Evolutionary conservation across 768 basidiomycete genomes (phyloP), one percentile per base, ranked within the genome.

Genomic region (Rhizopogon vinicolor): DNA sequence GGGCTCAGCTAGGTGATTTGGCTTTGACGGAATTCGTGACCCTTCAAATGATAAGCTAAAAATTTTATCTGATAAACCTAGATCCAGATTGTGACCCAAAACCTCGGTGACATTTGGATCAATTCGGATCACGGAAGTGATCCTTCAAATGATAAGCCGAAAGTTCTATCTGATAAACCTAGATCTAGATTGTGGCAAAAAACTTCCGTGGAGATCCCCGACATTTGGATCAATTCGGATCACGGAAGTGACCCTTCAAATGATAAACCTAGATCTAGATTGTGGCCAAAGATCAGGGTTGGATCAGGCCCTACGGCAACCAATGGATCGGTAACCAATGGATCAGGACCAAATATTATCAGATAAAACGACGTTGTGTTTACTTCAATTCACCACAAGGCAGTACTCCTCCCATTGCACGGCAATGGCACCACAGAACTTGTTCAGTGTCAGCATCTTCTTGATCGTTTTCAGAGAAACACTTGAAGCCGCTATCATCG

Each of bases 401-500:
- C 8, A 33, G 25, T 31, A 8, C 31, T 8, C 7, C n/a, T 8
- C 44, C 28, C 3, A 25, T 25, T 25, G 25, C n/a, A 3, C 28
- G 28, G 46, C 56, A 54, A 92, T 93, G 91, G 75, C 79, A 16
- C 3, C 51, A 12, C 80, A 80, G 58, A 81, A 84, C 65, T 74
- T 94, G 53, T 97, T 97, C 74, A 91, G 89, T 55, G 81, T 95
- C 54, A 85, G 93, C 65, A 93, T 98, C 62, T 97, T 94, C 78
- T 93, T 98, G 81, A 93, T 97, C 74, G 85, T 95, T 74, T 93
- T 96, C 71, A 84, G 94, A 67, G 94, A 97, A 80, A 89, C 92
- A 5, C 80, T 97, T 59, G 94, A 97, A 76, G 90, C 93, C 4
- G 85, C 84, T 42, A 89, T 98, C 75, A 92, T 98, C 78, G 74